Evolutionary conservation across 73 alveolate species (phyloP).

Genomic region (Symbiodinium pilosum): DNA sequence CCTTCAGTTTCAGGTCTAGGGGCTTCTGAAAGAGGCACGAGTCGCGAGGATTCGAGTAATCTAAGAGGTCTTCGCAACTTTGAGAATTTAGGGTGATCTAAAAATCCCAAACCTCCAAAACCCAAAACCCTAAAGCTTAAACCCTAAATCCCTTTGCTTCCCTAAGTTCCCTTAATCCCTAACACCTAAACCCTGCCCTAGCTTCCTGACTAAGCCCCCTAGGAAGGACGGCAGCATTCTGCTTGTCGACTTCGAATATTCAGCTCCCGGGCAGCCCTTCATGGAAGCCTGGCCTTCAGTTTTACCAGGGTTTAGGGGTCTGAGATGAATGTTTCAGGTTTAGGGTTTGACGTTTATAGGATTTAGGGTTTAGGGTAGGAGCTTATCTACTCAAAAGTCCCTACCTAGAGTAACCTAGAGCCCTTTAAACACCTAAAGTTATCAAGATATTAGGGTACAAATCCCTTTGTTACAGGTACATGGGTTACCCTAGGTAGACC

Average conservation of each 20-base stretch:
- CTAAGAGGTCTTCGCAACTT: too few relatives aligned
- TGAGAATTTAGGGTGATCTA: too few relatives aligned
- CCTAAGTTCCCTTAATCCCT: background rate
- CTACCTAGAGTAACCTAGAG: background rate
- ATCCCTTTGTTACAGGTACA: too few relatives aligned
- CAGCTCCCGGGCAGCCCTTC: constrained; percentile 84
- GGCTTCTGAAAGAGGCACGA: too few relatives aligned
- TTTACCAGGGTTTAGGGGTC: background rate
- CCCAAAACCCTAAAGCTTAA: background rate
- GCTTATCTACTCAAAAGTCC: background rate
- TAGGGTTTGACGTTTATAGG: background rate
- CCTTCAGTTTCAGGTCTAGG: too few relatives aligned
- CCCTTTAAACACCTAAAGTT: too few relatives aligned
- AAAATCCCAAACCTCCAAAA: too few relatives aligned
- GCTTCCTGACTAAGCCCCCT: too few relatives aligned
- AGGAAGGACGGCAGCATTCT: constrained; percentile 61
- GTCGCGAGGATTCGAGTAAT: too few relatives aligned
- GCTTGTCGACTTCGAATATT: constrained; percentile 85
- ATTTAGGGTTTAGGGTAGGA: background rate
- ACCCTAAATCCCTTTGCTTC: background rate
- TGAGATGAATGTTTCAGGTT: background rate
- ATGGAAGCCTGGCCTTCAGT: background rate
- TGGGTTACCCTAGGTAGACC: too few relatives aligned
- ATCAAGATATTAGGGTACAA: too few relatives aligned
- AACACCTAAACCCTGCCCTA: background rate